Evolutionary conservation across 1,284 basidiomycete species (phyloP), one percentile per base, ranked within the genome.

Genomic region (Kwoniella shivajii): DNA sequence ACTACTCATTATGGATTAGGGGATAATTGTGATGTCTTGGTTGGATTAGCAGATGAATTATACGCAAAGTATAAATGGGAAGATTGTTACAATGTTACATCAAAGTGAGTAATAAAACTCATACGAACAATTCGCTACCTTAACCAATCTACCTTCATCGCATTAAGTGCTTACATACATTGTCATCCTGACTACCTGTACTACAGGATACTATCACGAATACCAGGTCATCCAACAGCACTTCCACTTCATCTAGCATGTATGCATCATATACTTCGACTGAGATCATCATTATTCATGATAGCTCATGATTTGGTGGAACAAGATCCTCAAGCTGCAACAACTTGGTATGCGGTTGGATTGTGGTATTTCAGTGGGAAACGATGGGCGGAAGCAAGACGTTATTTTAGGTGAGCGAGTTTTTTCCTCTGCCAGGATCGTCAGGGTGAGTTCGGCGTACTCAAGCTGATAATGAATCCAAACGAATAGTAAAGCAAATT

Each of bases 291-390:
- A 61, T 84, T 99, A 1, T 99, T 97, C 79, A 86, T 99, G 61
- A 83, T 99, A 29, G 94, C 96, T 0, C 96, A 99, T 72, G 89
- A 95, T 67, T 84, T 99, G 66, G 93, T 98, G 11, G 90, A 96
- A 49, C 85, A 86, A 45, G 92, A 97, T 69, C 94, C 96, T 0
- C 90, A 94, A 68, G 88, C 89, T 39, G 87, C 92, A 0, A 85
- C 92, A 46, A 92, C 90, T 63, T 99, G 96, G 96, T 99, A 98
- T 76, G 93, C 95, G 2, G 96, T 98, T 20, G 96, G 95, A 0
- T 85, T 96, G 36, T 99, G 95, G 92, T 99, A 99, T 74, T 85
- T 95, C 52, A 85, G 86, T 27, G 86, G 87, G 16, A 84, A 85
- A 52, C 88, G 94, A 65, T 99, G 88, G 87, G 81, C 86, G 18